Conservation (phyloP, 257 asterid genomes). For the Ballota nigra region DNA sequence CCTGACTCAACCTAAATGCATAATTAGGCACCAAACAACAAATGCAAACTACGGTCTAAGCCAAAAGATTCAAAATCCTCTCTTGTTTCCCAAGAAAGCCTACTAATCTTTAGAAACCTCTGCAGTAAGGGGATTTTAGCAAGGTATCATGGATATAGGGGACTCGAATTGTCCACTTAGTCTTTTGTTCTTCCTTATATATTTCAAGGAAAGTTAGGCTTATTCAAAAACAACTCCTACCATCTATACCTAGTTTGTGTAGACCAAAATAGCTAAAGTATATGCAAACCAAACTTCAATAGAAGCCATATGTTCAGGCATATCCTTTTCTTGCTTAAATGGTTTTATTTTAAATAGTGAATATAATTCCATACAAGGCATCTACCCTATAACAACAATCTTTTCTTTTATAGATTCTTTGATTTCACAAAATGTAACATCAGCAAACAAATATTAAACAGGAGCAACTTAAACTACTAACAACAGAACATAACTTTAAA, state of each 20-base stretch:
- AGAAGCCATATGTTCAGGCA: background rate
- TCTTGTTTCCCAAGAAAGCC: slow-evolving; percentile 17
- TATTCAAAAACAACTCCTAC: slow-evolving; percentile 6
- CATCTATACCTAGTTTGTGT: too few species aligned
- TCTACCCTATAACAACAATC: too few species aligned
- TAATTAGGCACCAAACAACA: slow-evolving; percentile 7
- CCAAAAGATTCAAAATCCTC: slow-evolving; percentile 6
- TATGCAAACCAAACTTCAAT: slow-evolving; percentile 16
- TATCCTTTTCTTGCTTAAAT: slow-evolving; percentile 24
- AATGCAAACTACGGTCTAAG: slow-evolving; percentile 1
- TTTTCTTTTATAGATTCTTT: too few species aligned
- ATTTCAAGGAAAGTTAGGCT: background rate
- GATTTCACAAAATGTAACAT: too few species aligned
- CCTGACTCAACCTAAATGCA: slow-evolving; percentile 1
- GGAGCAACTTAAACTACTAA: too few species aligned
- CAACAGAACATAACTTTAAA: too few species aligned
- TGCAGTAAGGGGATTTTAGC: background rate
- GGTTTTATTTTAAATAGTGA: too few species aligned
- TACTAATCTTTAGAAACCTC: slow-evolving; percentile 17
- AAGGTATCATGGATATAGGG: too few species aligned
- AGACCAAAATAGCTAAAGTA: slow-evolving; percentile 1
- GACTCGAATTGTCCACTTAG: background rate
- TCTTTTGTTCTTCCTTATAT: background rate
- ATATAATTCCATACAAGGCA: too few species aligned
- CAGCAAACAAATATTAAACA: too few species aligned